Conservation (phyloP, 352 stramenopile species). For the Globisporangium canariense region DNA sequence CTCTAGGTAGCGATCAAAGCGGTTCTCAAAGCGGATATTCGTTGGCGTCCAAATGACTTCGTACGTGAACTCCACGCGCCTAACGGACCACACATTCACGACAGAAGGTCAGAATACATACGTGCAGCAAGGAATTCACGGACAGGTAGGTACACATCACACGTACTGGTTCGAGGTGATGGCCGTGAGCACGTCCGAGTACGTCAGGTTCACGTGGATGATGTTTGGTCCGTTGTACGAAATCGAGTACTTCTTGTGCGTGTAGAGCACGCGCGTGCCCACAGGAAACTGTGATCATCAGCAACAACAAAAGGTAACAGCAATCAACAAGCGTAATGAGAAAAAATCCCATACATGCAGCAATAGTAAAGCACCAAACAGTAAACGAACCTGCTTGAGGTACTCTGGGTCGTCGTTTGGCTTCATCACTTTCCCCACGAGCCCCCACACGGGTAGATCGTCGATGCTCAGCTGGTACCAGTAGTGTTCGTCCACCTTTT, state of each 20-base stretch:
- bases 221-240: constrained; percentile 96
- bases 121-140: background rate
- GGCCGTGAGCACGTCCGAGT: constrained; percentile 84
- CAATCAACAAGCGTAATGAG: background rate
- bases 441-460: constrained; percentile 97
- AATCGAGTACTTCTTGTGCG: constrained; percentile 95
- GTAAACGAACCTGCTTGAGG: constrained; percentile 54
- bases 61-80: constrained; percentile 92
- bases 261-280: constrained; percentile 92
- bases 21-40: constrained; percentile 91
- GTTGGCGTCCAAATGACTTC: constrained; percentile 92
- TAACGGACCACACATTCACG: constrained; percentile 11
- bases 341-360: background rate
- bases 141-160: background rate
- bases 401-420: constrained; percentile 78
- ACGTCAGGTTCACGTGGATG: constrained; percentile 98
- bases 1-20: constrained; percentile 98
- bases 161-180: constrained; percentile 81
- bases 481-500: constrained; percentile 93
- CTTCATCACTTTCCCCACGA: constrained; percentile 96
- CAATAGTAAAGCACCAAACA: background rate
- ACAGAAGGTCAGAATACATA: background rate
- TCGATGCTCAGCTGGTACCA: constrained; percentile 99
- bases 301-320: background rate
- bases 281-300: constrained; percentile 46